A percentile compares a stretch with the other conserved stretches of the same genome.
Conservation (phyloP, 306 rosid genomes). For the Lathyrus oleraceus region DNA sequence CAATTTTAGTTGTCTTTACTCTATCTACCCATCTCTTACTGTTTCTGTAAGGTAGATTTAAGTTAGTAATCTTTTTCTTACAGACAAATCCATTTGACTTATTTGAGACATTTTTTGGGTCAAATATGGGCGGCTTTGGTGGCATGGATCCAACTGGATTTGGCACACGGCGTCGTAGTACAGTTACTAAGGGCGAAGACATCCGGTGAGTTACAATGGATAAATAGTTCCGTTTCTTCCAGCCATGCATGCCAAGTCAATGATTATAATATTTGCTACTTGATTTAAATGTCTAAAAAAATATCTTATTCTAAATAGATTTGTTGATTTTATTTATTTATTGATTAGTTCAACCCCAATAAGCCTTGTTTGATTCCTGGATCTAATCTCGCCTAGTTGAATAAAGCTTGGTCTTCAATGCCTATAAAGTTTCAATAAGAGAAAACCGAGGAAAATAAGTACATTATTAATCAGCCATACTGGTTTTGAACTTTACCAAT, state of each 20-base stretch:
- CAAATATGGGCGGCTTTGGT: slow-evolving; percentile 79
- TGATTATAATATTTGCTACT: slow-evolving; percentile 20
- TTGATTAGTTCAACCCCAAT: background rate
- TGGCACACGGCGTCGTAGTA: slow-evolving; percentile 80
- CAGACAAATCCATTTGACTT: slow-evolving; percentile 98
- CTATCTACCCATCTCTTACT: slow-evolving; percentile 16
- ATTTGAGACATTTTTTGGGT: slow-evolving; percentile 95
- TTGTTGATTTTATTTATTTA: slow-evolving; percentile 7
- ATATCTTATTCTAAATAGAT: slow-evolving; percentile 18
- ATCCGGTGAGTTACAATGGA: slow-evolving; percentile 67
- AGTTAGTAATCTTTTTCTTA: slow-evolving; percentile 31
- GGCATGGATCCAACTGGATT: slow-evolving; percentile 83
- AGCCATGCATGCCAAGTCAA: slow-evolving; percentile 9
- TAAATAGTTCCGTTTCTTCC: slow-evolving; percentile 17
- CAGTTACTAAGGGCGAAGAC: slow-evolving; percentile 94
- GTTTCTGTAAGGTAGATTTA: slow-evolving; percentile 22
- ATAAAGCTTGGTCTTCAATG: slow-evolving; percentile 2
- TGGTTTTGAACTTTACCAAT: slow-evolving; percentile 23
- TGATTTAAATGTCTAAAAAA: slow-evolving; percentile 17
- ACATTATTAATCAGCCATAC: background rate
- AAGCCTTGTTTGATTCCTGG: background rate
- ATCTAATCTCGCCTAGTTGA: background rate
- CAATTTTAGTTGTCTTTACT: slow-evolving; percentile 9
- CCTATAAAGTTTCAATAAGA: slow-evolving; percentile 2
- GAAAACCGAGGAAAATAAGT: background rate